Percentiles rank a stretch among this genome's conserved stretches.
Conservation (phyloP, 441 rosid genomes). For the Omphalea diandra region DNA sequence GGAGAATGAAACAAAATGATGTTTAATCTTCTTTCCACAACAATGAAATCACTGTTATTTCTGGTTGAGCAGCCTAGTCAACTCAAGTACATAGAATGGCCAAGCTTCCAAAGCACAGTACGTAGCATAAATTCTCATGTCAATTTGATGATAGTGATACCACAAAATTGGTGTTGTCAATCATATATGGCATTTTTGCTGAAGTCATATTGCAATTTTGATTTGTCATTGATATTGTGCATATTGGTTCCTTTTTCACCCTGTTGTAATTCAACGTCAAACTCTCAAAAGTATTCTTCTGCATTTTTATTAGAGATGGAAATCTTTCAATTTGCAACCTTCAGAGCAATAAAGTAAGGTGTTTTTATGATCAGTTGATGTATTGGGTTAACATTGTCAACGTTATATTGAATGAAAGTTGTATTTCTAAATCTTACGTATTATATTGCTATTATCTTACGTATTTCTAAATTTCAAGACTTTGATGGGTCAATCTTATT, state of each 20-base stretch:
- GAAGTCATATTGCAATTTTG: too few species aligned
- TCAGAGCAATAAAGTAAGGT: conserved; percentile 61
- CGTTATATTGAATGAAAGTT: too few species aligned
- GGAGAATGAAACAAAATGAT: neutral
- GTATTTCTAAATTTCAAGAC: too few species aligned
- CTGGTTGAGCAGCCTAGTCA: conserved; percentile 37
- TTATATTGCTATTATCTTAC: too few species aligned
- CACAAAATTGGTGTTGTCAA: too few species aligned
- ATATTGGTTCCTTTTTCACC: neutral
- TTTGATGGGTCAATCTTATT: too few species aligned
- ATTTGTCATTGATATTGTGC: neutral
- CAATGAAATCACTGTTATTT: conserved; percentile 22
- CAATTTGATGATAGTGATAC: too few species aligned
- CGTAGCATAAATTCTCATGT: neutral
- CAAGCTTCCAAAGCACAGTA: conserved; percentile 73
- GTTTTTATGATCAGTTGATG: neutral
- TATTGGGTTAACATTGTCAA: neutral
- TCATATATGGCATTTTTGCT: too few species aligned
- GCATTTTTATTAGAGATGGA: conserved; percentile 64
- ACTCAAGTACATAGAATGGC: conserved; percentile 88
- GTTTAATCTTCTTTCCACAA: conserved; percentile 41
- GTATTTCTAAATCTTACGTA: too few species aligned
- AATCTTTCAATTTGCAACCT: conserved; percentile 91
- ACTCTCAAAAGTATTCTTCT: conserved; percentile 20
- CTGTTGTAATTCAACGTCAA: conserved; percentile 1